phyloP scores from a whole-genome alignment of 2,329 filamentous ascomycete species.

The Colletotrichum spinosum region DNA sequence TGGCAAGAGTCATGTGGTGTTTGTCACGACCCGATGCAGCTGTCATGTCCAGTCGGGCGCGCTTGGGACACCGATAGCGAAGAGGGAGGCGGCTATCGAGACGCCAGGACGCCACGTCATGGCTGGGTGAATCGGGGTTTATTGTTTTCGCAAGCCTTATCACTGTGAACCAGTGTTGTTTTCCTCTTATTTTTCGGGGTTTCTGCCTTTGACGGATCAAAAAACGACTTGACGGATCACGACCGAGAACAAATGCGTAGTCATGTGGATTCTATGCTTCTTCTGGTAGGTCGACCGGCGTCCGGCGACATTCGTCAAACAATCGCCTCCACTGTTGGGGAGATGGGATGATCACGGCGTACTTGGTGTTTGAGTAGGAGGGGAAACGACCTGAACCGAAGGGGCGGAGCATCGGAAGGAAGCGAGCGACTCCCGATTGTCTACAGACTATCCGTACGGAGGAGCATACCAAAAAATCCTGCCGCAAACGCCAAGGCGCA shows the following conservation, averaged over 20 bases:
- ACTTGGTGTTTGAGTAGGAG: constrained; percentile 27
- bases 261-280: not conserved
- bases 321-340: not conserved
- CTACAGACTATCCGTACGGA: too few species aligned
- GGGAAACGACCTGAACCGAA: constrained; percentile 3
- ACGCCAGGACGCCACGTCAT: constrained; percentile 1
- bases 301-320: constrained; percentile 3
- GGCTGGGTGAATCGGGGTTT: too few species aligned
- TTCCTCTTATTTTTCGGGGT: too few species aligned
- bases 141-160: too few species aligned
- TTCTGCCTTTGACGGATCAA: too few species aligned
- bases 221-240: too few species aligned
- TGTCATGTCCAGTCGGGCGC: constrained; percentile 3
- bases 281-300: constrained; percentile 6
- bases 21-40: not conserved
- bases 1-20: constrained; percentile 8
- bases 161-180: too few species aligned
- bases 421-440: constrained; percentile 23
- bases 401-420: constrained; percentile 25
- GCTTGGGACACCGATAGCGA: too few species aligned
- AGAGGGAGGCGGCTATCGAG: constrained; percentile 28
- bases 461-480: too few species aligned
- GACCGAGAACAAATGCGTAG: too few species aligned
- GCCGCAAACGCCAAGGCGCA: too few species aligned
- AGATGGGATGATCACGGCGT: constrained; percentile 21